Evolutionary conservation across 2,329 filamentous ascomycete genomes (phyloP), one percentile per base, ranked within the genome.

Genomic region (Fusarium camptoceras): DNA sequence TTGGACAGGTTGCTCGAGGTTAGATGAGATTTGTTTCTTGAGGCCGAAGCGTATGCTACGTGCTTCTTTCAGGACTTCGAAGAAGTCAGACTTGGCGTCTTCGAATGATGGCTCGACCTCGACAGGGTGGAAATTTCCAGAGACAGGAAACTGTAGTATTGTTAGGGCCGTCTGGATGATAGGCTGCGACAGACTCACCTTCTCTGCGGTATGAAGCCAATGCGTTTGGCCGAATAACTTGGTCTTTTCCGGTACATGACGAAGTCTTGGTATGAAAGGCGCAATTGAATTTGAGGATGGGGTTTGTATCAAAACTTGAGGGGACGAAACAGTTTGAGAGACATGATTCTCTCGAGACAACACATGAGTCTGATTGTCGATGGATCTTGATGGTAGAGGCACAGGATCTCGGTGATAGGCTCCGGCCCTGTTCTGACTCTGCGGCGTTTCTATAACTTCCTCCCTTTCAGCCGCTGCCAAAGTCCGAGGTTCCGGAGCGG

Each of bases 161-260:
- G 44, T 73, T 53, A 73, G 56, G 18, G 8, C 3, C 15, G 28
- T 27, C 34, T 12, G 34, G 34, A 10, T 30, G 18, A 30, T 10
- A 16, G 11, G 7, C 8, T 27, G 6, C 24, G 24, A 25, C 4
- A 8, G 15, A 12, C 24, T 34, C 18, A 71, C 73, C 51, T 73
- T 76, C 43, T 75, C 72, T 54, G 73, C 73, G 7, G 71, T 75
- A 34, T 75, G 73, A 16, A 75, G 63, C 73, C 73, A 75, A 46
- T 75, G 73, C 27, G 73, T 75, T 57, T 75, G 73, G 20, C 73
- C 73, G 43, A 75, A 75, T 9, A 75, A 46, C 51, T 75, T 75
- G 14, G 73, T 75, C 49, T 75, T 75, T 41, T 76, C 73, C 2
- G 73, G 73, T 22, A 76, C 66, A 54, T 74, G 65, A 16, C 73